phyloP scores from a whole-genome alignment of 2,329 filamentous ascomycete genomes.

The Scedosporium apiospermum region DNA sequence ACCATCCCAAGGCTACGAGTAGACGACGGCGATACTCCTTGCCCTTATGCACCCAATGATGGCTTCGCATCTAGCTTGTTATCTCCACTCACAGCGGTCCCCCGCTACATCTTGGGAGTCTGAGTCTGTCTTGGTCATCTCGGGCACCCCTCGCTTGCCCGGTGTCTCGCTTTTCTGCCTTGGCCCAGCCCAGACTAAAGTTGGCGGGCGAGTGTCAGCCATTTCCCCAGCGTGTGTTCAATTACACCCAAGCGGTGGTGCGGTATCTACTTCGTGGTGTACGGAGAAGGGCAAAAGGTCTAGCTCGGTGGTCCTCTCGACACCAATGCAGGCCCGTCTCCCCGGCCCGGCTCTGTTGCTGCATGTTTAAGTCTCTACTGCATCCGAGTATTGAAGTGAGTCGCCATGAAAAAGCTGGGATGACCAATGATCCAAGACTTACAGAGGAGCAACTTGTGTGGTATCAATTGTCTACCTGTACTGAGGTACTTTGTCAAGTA shows the following conservation, averaged over 20 bases:
- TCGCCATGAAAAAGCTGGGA: background rate
- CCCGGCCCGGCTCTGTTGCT: background rate
- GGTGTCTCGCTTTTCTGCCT: background rate
- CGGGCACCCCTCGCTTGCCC: background rate
- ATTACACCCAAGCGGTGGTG: background rate
- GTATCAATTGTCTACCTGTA: too few relatives aligned
- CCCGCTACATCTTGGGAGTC: background rate
- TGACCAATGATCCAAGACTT: too few relatives aligned
- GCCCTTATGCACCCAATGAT: background rate
- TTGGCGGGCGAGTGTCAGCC: background rate
- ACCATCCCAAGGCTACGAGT: background rate
- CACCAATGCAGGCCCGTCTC: background rate
- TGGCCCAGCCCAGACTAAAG: background rate
- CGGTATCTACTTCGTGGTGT: background rate
- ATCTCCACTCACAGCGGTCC: background rate
- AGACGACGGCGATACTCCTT: background rate
- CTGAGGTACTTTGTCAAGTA: too few relatives aligned
- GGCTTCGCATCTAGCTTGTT: background rate
- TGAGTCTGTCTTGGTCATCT: background rate
- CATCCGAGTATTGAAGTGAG: background rate
- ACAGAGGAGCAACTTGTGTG: too few relatives aligned
- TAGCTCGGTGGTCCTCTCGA: background rate
- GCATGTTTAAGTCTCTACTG: background rate
- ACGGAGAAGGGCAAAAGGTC: background rate
- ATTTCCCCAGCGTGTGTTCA: background rate